A percentile compares a stretch with the other conserved stretches of the same genome.
phyloP scores from a whole-genome alignment of 768 basidiomycete genomes.

The Paxillus ammoniavirescens region DNA sequence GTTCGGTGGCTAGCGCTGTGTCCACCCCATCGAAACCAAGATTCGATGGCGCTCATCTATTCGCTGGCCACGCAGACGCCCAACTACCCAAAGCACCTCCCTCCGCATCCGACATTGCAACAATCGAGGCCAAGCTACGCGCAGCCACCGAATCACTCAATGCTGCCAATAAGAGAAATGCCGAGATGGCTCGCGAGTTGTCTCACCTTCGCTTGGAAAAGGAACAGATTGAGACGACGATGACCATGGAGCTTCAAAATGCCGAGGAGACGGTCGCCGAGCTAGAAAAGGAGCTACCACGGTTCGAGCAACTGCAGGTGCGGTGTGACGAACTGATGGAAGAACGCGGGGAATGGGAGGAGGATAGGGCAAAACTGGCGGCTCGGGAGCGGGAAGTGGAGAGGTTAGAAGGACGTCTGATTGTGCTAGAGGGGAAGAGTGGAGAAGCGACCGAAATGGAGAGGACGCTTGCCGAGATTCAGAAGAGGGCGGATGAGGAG shows the following conservation, averaged over 20 bases:
- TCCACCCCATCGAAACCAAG: constrained; percentile 48
- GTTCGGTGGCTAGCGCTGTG: constrained; percentile 44
- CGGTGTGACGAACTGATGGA: constrained; percentile 47
- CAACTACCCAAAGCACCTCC: constrained; percentile 49
- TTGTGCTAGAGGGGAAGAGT: constrained; percentile 41
- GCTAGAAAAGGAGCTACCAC: constrained; percentile 54
- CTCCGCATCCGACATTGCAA: constrained; percentile 42
- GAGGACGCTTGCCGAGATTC: constrained; percentile 35
- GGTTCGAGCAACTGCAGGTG: constrained; percentile 46
- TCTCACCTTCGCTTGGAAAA: constrained; percentile 65
- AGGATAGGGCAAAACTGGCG: constrained; percentile 41
- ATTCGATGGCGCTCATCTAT: constrained; percentile 83
- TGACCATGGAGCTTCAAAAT: constrained; percentile 63
- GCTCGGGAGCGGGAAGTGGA: constrained; percentile 36
- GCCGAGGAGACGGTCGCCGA: constrained; percentile 64
- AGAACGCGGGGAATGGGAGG: constrained; percentile 51
- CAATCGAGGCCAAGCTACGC: constrained; percentile 65
- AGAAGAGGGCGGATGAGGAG: constrained; percentile 33
- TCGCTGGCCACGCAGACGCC: constrained; percentile 76
- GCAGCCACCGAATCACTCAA: constrained; percentile 58
- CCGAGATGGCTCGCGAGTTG: constrained; percentile 59
- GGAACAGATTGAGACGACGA: constrained; percentile 61
- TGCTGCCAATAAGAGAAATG: constrained; percentile 59
- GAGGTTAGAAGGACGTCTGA: constrained; percentile 41
- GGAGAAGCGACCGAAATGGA: constrained; percentile 43